Evolutionary conservation across 768 basidiomycete genomes (phyloP), one percentile per base, ranked within the genome.

Genomic region (Leccinum imitatum): DNA sequence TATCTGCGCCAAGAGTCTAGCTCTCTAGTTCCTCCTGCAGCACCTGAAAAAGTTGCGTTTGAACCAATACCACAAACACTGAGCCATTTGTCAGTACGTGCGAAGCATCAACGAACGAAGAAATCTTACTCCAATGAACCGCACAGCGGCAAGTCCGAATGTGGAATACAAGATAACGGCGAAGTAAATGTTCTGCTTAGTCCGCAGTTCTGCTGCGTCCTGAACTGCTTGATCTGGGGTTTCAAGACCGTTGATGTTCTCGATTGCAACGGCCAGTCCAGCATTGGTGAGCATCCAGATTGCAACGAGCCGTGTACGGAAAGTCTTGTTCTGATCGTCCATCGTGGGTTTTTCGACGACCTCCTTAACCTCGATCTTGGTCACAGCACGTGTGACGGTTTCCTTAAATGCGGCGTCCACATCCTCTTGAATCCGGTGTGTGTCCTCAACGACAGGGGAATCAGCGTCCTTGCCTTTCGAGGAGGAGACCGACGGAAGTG

Each of bases 381-480:
- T 89, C 59, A 95, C 82, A 1, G 93, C 93, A 46, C 93, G 89
- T 2, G 85, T 87, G 6, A 95, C 93, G 0, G 94, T 95, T 69
- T 93, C 90, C 74, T 94, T 93, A 82, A 97, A 98, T 27, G 86
- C 84, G 9, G 85, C 85, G 67, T 97, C 95, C 48, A 98, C 86
- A 69, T 98, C 95, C 62, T 90, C 92, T 70, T 92, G 91, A 15
- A 84, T 84, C 63, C 85, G 83, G 33, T 90, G 84, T 1, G 89
- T 86, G 66, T 95, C 95, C 67, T 95, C 93, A 15, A 96, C 93
- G 31, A 93, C 89, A 11, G 84, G 82, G 4, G 83, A 84, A 41
- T 89, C 91, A 3, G 84, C 82, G 58, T 86, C 89, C 71, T 89
- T 88, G 47, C 80, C 76, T 73, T 95, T 95, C 63, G 85, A 88